Evolutionary conservation across 176 grass and related monocot genomes (phyloP).

Genomic region (Aegilops sharonensis): DNA sequence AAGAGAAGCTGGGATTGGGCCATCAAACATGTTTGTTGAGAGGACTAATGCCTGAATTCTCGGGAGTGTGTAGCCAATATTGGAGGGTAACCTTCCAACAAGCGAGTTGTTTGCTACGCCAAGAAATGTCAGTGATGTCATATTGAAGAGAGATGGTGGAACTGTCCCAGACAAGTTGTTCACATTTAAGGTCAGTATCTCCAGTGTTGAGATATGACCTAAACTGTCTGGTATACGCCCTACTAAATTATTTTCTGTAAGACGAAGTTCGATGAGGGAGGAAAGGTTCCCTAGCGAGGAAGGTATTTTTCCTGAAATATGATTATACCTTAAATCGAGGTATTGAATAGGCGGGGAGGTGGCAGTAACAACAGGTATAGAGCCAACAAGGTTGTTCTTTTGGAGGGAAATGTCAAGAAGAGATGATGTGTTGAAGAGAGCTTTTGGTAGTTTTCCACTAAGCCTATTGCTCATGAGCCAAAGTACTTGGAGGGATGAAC

Average conservation of each 20-base stretch:
- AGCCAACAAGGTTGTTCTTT: slow-evolving; percentile 26
- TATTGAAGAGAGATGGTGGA: slow-evolving; percentile 34
- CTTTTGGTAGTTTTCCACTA: slow-evolving; percentile 29
- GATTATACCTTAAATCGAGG: background rate
- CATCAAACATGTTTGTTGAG: slow-evolving; percentile 4
- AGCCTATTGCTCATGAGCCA: slow-evolving; percentile 28
- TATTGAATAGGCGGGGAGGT: background rate
- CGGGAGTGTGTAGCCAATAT: slow-evolving; percentile 37
- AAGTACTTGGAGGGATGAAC: slow-evolving; percentile 17
- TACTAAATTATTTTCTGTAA: slow-evolving; percentile 7
- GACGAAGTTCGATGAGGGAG: background rate
- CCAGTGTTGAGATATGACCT: background rate
- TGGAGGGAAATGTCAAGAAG: slow-evolving; percentile 3
- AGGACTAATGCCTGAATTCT: slow-evolving; percentile 11
- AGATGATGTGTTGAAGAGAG: slow-evolving; percentile 35
- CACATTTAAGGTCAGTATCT: background rate
- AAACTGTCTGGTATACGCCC: slow-evolving; percentile 45
- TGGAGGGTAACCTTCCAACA: slow-evolving; percentile 29
- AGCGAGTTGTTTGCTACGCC: slow-evolving; percentile 20
- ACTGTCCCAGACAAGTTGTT: slow-evolving; percentile 37
- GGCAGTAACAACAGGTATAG: slow-evolving; percentile 17
- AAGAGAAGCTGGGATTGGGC: slow-evolving; percentile 40
- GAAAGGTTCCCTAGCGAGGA: slow-evolving; percentile 39
- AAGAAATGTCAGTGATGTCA: slow-evolving; percentile 26
- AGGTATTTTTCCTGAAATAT: slow-evolving; percentile 37